Conservation (phyloP, 495 filamentous ascomycete genomes). For the Aspergillus conjunctus region DNA sequence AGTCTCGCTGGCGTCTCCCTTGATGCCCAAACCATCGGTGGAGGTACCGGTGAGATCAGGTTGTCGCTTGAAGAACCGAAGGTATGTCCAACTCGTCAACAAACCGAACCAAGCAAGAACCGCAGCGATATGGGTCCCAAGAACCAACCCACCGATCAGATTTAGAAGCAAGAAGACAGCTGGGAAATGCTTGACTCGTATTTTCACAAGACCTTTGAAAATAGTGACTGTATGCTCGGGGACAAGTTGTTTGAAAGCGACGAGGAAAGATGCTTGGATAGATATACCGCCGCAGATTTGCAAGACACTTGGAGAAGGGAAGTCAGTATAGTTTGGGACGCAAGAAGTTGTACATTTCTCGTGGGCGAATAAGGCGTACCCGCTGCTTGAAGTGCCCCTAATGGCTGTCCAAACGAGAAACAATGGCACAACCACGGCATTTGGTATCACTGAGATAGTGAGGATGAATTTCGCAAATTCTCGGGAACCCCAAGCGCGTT, state of each 20-base stretch:
- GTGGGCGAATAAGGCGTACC: conserved; percentile 56
- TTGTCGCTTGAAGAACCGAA: conserved; percentile 92
- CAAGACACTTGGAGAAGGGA: conserved; percentile 56
- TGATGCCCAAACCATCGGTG: conserved; percentile 52
- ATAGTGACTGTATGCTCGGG: conserved; percentile 97
- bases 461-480: conserved; percentile 92
- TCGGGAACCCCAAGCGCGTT: conserved; percentile 91
- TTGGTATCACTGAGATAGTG: conserved; percentile 76
- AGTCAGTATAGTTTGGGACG: conserved; percentile 22
- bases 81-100: conserved; percentile 89
- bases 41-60: conserved; percentile 57
- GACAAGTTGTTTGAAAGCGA: conserved; percentile 97
- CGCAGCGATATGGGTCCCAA: conserved; percentile 84
- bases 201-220: conserved; percentile 80
- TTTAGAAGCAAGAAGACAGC: conserved; percentile 83
- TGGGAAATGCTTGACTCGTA: conserved; percentile 93
- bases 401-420: conserved; percentile 73
- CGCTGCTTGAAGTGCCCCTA: conserved; percentile 64
- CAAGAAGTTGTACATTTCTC: conserved; percentile 31
- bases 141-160: conserved; percentile 71
- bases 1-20: conserved; percentile 91
- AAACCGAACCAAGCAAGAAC: conserved; percentile 81
- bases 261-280: conserved; percentile 90
- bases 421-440: conserved; percentile 68
- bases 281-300: conserved; percentile 86